Conservation (phyloP, 129 eudicot genomes). For the Apium graveolens region DNA sequence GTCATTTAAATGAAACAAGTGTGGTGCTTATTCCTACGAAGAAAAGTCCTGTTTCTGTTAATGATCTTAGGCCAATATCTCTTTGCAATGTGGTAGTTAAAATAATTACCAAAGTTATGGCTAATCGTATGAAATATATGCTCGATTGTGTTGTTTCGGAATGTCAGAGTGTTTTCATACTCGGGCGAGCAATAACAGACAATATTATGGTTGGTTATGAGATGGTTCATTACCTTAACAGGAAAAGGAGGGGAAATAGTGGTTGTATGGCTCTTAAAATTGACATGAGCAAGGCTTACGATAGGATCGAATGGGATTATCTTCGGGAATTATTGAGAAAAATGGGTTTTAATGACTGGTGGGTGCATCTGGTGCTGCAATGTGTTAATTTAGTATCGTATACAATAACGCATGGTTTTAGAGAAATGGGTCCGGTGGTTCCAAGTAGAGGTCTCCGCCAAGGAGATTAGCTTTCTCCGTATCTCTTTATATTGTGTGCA, state of each 20-base stretch:
- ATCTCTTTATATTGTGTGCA: too few relatives aligned
- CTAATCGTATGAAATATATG: neutral
- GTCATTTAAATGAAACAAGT: too few relatives aligned
- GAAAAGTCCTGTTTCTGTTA: too few relatives aligned
- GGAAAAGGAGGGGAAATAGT: neutral
- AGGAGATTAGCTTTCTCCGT: too few relatives aligned
- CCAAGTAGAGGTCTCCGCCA: too few relatives aligned
- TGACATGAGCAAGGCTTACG: neutral
- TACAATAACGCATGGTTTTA: too few relatives aligned
- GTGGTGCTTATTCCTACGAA: too few relatives aligned
- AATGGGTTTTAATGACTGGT: neutral
- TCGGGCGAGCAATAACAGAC: neutral
- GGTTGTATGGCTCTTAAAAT: neutral
- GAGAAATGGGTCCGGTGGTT: too few relatives aligned
- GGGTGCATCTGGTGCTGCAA: neutral
- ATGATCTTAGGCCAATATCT: too few relatives aligned
- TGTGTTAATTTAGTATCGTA: neutral
- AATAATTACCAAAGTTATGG: neutral
- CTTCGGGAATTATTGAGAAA: neutral
- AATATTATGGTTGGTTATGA: neutral
- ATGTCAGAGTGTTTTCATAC: too few relatives aligned
- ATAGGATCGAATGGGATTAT: neutral
- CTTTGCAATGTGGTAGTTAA: neutral
- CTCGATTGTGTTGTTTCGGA: neutral
- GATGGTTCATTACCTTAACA: neutral